Conservation (phyloP, 2,329 filamentous ascomycete species). For the Claviceps sp. region DNA sequence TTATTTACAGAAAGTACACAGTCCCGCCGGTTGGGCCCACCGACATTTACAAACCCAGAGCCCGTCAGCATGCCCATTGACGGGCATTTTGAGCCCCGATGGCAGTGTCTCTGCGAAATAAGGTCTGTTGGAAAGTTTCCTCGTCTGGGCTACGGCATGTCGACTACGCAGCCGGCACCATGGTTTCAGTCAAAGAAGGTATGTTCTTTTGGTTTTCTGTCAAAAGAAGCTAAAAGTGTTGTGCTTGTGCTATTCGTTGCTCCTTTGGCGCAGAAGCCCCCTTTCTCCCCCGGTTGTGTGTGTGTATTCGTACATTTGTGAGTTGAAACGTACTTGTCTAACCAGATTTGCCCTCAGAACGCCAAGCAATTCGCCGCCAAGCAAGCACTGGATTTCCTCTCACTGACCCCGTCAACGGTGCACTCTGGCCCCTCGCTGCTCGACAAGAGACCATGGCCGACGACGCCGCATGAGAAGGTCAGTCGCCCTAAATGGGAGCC, state of each 20-base stretch:
- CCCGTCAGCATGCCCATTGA: slow-evolving; percentile 11
- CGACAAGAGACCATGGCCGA: not conserved
- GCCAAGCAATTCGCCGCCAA: slow-evolving; percentile 41
- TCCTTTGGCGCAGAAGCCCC: not conserved
- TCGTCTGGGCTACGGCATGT: slow-evolving; percentile 21
- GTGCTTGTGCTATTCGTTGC: not conserved
- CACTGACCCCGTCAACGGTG: not conserved
- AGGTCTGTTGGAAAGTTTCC: slow-evolving; percentile 13
- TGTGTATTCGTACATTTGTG: not conserved
- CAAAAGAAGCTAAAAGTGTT: not conserved
- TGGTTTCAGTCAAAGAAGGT: slow-evolving; percentile 35
- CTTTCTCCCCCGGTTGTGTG: not conserved
- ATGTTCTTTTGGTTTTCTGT: not conserved
- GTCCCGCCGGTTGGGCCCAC: not conserved
- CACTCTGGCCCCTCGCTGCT: not conserved
- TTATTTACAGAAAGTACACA: slow-evolving; percentile 7
- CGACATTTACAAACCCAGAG: slow-evolving; percentile 8
- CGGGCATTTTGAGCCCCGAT: slow-evolving; percentile 12
- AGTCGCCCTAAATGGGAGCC: not conserved
- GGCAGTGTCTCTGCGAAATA: slow-evolving; percentile 15
- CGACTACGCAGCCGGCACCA: slow-evolving; percentile 15
- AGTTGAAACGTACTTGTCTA: not conserved
- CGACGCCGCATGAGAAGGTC: not conserved
- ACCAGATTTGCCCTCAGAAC: slow-evolving; percentile 14
- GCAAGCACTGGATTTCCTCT: slow-evolving; percentile 31